phyloP scores from a whole-genome alignment of 2,329 filamentous ascomycete genomes.

The Rhinocladiella mackenziei region DNA sequence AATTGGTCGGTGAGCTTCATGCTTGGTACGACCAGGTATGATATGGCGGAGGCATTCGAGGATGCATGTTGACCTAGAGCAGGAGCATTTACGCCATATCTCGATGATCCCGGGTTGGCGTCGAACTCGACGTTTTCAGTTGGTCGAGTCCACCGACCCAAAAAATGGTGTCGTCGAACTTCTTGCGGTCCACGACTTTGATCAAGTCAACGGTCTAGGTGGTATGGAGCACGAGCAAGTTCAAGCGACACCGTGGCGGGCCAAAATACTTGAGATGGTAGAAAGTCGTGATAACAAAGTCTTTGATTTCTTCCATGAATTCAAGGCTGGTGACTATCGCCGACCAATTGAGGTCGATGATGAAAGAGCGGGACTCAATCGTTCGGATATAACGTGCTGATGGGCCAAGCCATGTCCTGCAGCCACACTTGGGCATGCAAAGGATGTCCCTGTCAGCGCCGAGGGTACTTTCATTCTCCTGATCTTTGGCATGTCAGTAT shows the following conservation, averaged over 20 bases:
- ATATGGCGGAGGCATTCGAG: neutral
- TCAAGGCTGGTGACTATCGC: slow-evolving; percentile 1
- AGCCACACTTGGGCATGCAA: too few relatives aligned
- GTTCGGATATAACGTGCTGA: neutral
- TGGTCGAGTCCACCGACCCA: neutral
- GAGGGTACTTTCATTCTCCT: too few relatives aligned
- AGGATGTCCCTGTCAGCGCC: too few relatives aligned
- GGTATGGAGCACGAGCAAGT: slow-evolving; percentile 1
- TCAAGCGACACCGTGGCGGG: slow-evolving; percentile 4
- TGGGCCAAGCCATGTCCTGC: too few relatives aligned
- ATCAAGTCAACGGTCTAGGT: slow-evolving; percentile 59
- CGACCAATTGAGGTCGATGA: neutral
- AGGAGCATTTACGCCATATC: slow-evolving; percentile 9
- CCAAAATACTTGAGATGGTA: slow-evolving; percentile 2
- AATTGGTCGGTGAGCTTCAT: slow-evolving; percentile 2
- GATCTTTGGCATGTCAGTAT: too few relatives aligned
- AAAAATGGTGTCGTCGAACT: slow-evolving; percentile 46
- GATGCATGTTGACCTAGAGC: neutral
- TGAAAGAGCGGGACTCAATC: neutral
- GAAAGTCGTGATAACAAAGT: slow-evolving; percentile 3
- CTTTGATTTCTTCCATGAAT: slow-evolving; percentile 11
- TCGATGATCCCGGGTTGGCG: slow-evolving; percentile 4
- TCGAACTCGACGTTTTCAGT: slow-evolving; percentile 4
- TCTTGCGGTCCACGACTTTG: slow-evolving; percentile 69
- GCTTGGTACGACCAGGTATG: slow-evolving; percentile 8